Evolutionary conservation across 208 protist genomes (phyloP), one percentile per base, ranked within the genome.

Genomic region (Trichomonas gallinae): DNA sequence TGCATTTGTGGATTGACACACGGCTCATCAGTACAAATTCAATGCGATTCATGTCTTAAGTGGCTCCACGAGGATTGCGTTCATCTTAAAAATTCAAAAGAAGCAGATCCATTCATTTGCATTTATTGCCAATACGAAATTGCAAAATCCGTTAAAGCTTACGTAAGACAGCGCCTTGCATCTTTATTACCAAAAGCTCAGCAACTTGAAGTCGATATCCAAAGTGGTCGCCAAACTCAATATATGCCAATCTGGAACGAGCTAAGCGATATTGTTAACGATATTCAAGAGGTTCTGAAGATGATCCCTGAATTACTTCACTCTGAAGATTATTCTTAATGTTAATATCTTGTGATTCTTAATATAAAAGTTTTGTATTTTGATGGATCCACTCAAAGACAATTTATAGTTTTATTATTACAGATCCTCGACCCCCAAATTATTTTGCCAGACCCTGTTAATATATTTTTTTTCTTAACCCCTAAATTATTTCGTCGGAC

Each of bases 11-110:
- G 45, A 11, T 51, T 44, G 17, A 93, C 40, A 38, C 87, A 93
- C n/a, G 87, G 45, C 48, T 48, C 40, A 34, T 42, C 42, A 0
- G 87, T 93, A 0, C 42, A 48, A 42, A 93, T 93, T 51, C 44
- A 51, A 42, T 93, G 87, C 26, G 87, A 93, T 51, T 93, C n/a
- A 38, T 93, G 87, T 26, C 42, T 49, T 2, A 93, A 93, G 21
- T 93, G 87, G 87, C 87, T 93, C 46, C 87, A 93, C 26, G 87
- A 51, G 8, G 87, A 93, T 51, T 93, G 87, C 26, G 44, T 93
- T 9, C 23, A 51, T 17, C 44, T 93, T 0, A 42, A 51, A 38
- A 93, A 93, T 38, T 93, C 87, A 3, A 23, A 51, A 13, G 87
- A 93, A 38, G 40, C n/a, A 38, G 87, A 93, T 93, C 87, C 87